These are phyloP conservation scores for Penicillium sp. DNA, from an alignment of 2,329 filamentous ascomycete species.

Conservation along the genomic window DNA sequence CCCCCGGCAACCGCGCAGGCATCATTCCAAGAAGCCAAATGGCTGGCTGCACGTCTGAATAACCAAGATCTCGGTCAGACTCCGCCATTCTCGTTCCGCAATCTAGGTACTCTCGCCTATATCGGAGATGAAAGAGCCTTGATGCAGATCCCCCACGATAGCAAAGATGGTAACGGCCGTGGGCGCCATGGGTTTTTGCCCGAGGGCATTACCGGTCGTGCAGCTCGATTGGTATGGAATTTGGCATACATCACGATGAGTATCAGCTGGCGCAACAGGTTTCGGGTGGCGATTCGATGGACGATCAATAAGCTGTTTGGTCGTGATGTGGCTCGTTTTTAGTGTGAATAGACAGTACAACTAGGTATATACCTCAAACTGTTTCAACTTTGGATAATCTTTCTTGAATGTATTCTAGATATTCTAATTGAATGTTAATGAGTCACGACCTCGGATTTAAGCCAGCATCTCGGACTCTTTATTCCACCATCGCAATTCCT, in stretches of 20 bases:
- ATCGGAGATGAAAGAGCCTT: conserved; percentile 54
- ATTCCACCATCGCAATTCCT: conserved; percentile 4
- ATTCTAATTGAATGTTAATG: too few relatives aligned
- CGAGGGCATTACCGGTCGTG: conserved; percentile 36
- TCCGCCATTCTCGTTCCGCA: conserved; percentile 49
- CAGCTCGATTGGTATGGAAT: conserved; percentile 42
- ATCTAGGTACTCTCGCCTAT: conserved; percentile 56
- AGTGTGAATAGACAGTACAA: too few relatives aligned
- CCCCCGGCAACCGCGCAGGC: conserved; percentile 57
- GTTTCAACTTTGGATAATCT: too few relatives aligned
- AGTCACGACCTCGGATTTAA: too few relatives aligned
- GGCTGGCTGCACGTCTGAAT: conserved; percentile 53
- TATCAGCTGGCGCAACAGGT: conserved; percentile 44
- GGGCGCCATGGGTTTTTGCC: conserved; percentile 29
- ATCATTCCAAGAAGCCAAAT: conserved; percentile 53
- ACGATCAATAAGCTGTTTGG: conserved; percentile 41
- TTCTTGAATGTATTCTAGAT: too few relatives aligned
- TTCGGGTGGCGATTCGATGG: conserved; percentile 41
- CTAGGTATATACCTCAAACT: too few relatives aligned
- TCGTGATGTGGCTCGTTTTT: conserved; percentile 43
- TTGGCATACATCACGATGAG: conserved; percentile 44
- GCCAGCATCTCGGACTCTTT: too few relatives aligned
- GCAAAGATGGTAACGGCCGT: conserved; percentile 5
- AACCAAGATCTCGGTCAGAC: conserved; percentile 36
- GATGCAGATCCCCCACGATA: conserved; percentile 46